Percentiles rank a stretch among this genome's conserved stretches.
Evolutionary conservation across 2,329 filamentous ascomycete species (phyloP).

Genomic region (Trichoderma sp.): DNA sequence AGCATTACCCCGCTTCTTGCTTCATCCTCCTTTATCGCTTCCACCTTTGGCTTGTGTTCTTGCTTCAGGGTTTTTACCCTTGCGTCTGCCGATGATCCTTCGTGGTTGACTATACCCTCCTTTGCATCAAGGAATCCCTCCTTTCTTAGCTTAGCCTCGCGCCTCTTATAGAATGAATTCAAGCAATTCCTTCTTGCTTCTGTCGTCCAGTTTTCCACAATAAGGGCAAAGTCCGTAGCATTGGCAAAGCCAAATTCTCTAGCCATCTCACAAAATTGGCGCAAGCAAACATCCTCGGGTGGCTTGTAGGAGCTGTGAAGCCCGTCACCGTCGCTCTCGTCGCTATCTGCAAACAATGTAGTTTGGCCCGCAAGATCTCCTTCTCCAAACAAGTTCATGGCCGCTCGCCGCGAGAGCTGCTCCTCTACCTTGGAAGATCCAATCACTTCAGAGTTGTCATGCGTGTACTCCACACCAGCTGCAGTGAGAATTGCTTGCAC

Average conservation of each 20-base stretch:
- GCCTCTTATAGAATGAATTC: constrained; percentile 72
- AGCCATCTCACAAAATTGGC: constrained; percentile 93
- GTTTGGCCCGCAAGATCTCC: constrained; percentile 50
- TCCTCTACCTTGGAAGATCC: constrained; percentile 91
- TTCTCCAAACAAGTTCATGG: constrained; percentile 51
- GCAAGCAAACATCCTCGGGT: constrained; percentile 66
- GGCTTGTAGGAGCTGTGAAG: constrained; percentile 61
- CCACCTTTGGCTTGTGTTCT: constrained; percentile 5
- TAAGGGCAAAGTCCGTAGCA: constrained; percentile 80
- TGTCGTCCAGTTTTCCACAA: constrained; percentile 88
- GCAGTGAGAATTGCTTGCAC: constrained; percentile 85
- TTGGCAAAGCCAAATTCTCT: constrained; percentile 71
- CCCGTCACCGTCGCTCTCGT: constrained; percentile 32
- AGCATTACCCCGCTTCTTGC: constrained; percentile 14
- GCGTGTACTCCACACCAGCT: constrained; percentile 90
- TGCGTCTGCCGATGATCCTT: constrained; percentile 23
- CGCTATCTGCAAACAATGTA: constrained; percentile 57
- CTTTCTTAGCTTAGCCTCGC: constrained; percentile 53
- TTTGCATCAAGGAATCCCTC: constrained; percentile 24
- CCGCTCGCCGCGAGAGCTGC: constrained; percentile 73
- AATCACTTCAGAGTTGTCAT: constrained; percentile 93
- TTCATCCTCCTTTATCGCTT: constrained; percentile 14
- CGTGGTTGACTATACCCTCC: constrained; percentile 25
- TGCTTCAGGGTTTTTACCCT: constrained; percentile 17
- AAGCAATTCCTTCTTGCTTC: constrained; percentile 75